Evolutionary conservation across 108 stramenopile species (phyloP).

Genomic region (Mediolabrus comicus): DNA sequence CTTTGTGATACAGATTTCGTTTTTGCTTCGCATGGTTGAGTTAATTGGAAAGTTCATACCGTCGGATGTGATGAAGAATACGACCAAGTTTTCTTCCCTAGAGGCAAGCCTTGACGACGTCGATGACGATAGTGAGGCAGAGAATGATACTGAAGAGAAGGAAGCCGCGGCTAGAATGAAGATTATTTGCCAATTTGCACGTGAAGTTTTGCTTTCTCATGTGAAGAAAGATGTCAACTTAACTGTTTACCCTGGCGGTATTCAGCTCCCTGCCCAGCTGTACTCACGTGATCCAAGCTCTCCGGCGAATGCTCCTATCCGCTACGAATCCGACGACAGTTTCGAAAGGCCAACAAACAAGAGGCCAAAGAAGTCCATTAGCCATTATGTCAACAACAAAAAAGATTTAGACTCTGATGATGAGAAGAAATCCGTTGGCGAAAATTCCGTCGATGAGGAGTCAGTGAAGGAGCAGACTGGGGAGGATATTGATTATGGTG

Average conservation of each 20-base stretch:
- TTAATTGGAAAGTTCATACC: slow-evolving; percentile 54
- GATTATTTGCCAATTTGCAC: slow-evolving; percentile 58
- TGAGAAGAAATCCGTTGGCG: slow-evolving; percentile 5
- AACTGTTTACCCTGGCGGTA: slow-evolving; percentile 69
- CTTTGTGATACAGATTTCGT: slow-evolving; percentile 56
- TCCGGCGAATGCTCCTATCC: slow-evolving; percentile 7
- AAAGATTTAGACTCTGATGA: slow-evolving; percentile 9
- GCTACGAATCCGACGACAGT: slow-evolving; percentile 9
- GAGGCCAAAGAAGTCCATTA: slow-evolving; percentile 22
- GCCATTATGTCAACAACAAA: slow-evolving; percentile 17
- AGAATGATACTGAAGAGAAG: slow-evolving; percentile 1
- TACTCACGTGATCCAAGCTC: slow-evolving; percentile 22
- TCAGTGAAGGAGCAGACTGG: not conserved
- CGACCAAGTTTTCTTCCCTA: slow-evolving; percentile 10
- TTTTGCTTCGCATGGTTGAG: slow-evolving; percentile 80
- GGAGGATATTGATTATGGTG: not conserved
- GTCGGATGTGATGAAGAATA: slow-evolving; percentile 30
- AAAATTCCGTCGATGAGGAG: slow-evolving; percentile 1
- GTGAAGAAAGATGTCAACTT: slow-evolving; percentile 88
- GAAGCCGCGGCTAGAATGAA: slow-evolving; percentile 53
- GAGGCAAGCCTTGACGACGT: slow-evolving; percentile 21
- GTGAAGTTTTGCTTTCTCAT: slow-evolving; percentile 74
- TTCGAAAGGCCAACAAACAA: slow-evolving; percentile 13
- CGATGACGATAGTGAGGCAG: slow-evolving; percentile 17
- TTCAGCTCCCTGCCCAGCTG: slow-evolving; percentile 59